A percentile compares a stretch with the other conserved stretches of the same genome.
phyloP scores from a whole-genome alignment of 169 alveolate species.

The Toxoplasma gondii region DNA sequence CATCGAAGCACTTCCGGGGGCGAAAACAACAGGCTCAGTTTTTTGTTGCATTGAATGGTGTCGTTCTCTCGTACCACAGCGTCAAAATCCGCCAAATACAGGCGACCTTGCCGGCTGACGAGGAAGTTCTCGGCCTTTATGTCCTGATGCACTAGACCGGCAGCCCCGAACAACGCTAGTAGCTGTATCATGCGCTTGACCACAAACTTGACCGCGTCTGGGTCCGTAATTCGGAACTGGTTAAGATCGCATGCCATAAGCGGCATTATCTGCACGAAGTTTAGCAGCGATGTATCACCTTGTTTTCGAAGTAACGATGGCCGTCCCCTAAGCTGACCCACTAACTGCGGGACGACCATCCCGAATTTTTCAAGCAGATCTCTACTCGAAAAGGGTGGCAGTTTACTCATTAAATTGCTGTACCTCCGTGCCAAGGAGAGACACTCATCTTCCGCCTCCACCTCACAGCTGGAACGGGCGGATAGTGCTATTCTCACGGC shows the following conservation, averaged over 20 bases:
- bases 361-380: background rate
- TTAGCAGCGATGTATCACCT: background rate
- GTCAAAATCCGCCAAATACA: constrained; percentile 12
- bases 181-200: constrained; percentile 17
- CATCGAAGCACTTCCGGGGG: constrained; percentile 18
- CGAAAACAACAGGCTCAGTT: background rate
- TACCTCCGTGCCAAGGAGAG: background rate
- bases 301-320: background rate
- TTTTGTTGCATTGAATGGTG: background rate
- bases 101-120: background rate
- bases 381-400: background rate
- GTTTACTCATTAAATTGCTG: background rate
- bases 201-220: background rate
- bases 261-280: background rate
- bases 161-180: background rate
- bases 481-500: background rate
- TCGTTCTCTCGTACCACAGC: background rate
- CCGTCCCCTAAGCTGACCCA: background rate
- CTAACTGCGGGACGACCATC: background rate
- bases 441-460: background rate
- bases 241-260: background rate
- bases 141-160: background rate
- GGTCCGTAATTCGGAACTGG: background rate
- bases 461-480: background rate
- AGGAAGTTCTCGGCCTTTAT: background rate